phyloP scores from a whole-genome alignment of 148 eudicot genomes.

The Rhododendron henanense region DNA sequence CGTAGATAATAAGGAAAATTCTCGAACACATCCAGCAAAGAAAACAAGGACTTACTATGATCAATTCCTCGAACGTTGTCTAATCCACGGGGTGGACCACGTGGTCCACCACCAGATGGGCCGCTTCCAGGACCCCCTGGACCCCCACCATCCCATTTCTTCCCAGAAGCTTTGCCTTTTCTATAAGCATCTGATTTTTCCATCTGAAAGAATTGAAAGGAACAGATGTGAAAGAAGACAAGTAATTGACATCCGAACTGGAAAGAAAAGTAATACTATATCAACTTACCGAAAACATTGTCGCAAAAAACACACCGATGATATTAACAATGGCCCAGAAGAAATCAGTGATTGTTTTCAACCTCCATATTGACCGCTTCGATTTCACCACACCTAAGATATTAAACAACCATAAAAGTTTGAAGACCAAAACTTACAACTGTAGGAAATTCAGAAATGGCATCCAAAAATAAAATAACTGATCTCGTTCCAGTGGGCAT shows the following conservation, averaged over 20 bases:
- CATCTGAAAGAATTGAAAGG: constrained; percentile 44
- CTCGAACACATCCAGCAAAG: neutral
- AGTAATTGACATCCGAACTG: neutral
- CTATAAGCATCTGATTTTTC: constrained; percentile 82
- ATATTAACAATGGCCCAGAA: constrained; percentile 63
- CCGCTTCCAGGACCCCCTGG: constrained; percentile 87
- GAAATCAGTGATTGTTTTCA: constrained; percentile 74
- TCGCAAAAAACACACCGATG: constrained; percentile 61
- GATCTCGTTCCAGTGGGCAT: neutral
- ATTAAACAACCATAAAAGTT: neutral
- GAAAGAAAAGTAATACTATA: too few species aligned
- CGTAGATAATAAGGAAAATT: neutral
- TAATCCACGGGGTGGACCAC: constrained; percentile 87
- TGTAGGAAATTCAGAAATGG: neutral
- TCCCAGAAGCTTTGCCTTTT: constrained; percentile 69
- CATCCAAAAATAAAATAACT: neutral
- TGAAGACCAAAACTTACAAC: neutral
- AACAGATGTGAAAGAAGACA: neutral
- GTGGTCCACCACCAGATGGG: constrained; percentile 88
- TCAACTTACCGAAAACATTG: constrained; percentile 79
- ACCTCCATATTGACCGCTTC: constrained; percentile 76
- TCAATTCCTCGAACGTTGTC: constrained; percentile 68
- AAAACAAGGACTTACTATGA: constrained; percentile 57
- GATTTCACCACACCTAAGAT: constrained; percentile 74
- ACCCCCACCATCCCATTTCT: constrained; percentile 98